These are phyloP conservation scores for Gossypium stocksii DNA, from an alignment of 345 rosid species.

Conservation along the genomic window DNA sequence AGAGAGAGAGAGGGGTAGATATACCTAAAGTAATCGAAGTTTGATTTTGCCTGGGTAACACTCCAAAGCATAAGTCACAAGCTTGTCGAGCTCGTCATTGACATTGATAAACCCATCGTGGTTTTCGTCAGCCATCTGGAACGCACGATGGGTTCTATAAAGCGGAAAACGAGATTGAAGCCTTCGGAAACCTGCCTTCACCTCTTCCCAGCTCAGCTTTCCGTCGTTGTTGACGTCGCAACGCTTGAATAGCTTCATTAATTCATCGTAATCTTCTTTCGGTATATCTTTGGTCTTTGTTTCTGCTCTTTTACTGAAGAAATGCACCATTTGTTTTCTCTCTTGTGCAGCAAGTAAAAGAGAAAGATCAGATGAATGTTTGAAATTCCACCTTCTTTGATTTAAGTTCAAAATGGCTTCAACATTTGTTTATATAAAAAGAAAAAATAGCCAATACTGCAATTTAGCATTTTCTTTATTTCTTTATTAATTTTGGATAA, in stretches of 20 bases:
- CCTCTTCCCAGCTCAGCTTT: slow-evolving; percentile 23
- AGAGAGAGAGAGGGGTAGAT: neutral
- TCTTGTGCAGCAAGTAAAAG: neutral
- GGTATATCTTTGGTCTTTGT: neutral
- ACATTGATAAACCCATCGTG: slow-evolving; percentile 16
- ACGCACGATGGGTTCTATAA: slow-evolving; percentile 12
- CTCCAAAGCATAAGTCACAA: neutral
- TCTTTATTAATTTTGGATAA: neutral
- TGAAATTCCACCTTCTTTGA: neutral
- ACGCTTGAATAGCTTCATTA: neutral
- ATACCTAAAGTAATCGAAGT: neutral
- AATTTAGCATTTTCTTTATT: neutral
- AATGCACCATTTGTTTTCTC: neutral
- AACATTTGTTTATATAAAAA: neutral
- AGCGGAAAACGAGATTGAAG: slow-evolving; percentile 14
- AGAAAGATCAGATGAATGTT: neutral
- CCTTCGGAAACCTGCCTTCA: slow-evolving; percentile 15
- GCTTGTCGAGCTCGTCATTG: neutral
- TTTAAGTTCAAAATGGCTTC: neutral
- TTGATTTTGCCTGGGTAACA: neutral
- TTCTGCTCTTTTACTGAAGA: neutral
- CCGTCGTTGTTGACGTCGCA: slow-evolving; percentile 18
- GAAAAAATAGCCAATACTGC: neutral
- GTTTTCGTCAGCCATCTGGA: slow-evolving; percentile 9
- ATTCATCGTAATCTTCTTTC: neutral